These are phyloP conservation scores for Xylariaceae sp. DNA, from an alignment of 2,329 filamentous ascomycete species.

Conservation along the genomic window DNA sequence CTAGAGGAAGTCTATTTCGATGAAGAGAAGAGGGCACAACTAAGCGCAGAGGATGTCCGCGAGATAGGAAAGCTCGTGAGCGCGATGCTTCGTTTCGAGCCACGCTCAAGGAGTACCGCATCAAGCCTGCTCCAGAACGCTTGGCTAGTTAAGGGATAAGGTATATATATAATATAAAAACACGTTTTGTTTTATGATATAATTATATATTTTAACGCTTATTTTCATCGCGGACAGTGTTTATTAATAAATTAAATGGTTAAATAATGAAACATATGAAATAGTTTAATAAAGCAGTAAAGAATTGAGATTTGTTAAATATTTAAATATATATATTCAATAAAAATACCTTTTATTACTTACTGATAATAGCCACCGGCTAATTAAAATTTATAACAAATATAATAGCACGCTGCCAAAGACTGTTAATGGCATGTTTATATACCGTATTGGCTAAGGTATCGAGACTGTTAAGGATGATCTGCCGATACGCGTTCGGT, in stretches of 20 bases:
- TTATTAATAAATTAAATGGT: too few relatives aligned
- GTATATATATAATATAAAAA: too few relatives aligned
- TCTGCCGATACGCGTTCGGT: not conserved
- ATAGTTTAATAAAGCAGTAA: too few relatives aligned
- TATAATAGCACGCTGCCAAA: not conserved
- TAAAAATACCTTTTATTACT: not conserved
- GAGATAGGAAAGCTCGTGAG: slow-evolving; percentile 1
- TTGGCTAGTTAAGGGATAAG: too few relatives aligned
- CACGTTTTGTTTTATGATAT: too few relatives aligned
- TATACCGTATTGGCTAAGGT: slow-evolving; percentile 1
- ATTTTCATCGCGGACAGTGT: too few relatives aligned
- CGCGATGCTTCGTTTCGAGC: slow-evolving; percentile 4
- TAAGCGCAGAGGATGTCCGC: slow-evolving; percentile 5
- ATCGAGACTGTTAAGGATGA: slow-evolving; percentile 3
- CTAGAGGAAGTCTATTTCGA: slow-evolving; percentile 10
- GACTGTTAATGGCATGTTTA: not conserved
- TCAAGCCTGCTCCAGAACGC: too few relatives aligned
- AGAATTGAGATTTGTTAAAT: too few relatives aligned
- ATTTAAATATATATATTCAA: too few relatives aligned
- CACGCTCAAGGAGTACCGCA: too few relatives aligned
- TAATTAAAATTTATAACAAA: not conserved
- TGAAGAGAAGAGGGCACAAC: not conserved
- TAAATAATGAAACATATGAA: too few relatives aligned
- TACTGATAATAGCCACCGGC: not conserved
- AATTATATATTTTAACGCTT: too few relatives aligned